phyloP scores from a whole-genome alignment of 1,284 basidiomycete genomes.

The Nidula niveotomentosa region DNA sequence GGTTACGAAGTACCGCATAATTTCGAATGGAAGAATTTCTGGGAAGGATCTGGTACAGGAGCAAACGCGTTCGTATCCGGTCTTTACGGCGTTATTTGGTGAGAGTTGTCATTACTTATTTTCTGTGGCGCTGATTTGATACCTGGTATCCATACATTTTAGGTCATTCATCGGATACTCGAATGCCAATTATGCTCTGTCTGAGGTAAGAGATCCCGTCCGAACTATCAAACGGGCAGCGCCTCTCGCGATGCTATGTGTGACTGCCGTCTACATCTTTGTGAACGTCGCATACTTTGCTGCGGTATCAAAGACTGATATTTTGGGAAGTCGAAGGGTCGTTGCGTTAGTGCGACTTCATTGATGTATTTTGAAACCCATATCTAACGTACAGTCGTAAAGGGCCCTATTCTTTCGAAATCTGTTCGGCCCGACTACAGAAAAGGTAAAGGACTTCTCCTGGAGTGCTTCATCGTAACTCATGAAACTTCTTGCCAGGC shows the following conservation, averaged over 20 bases:
- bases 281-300: constrained; percentile 72
- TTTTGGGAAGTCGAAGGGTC: constrained; percentile 57
- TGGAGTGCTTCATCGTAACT: neutral
- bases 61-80: neutral
- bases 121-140: neutral
- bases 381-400: neutral
- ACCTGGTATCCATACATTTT: neutral
- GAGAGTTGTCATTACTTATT: neutral
- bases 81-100: neutral
- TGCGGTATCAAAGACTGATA: constrained; percentile 65
- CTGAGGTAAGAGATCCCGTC: constrained; percentile 65
- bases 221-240: constrained; percentile 67
- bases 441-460: constrained; percentile 38
- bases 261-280: constrained; percentile 55
- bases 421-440: constrained; percentile 57
- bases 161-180: constrained; percentile 74
- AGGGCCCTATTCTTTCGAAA: constrained; percentile 71
- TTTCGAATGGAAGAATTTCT: constrained; percentile 50
- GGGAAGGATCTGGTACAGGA: constrained; percentile 23
- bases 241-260: constrained; percentile 57
- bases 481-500: constrained; percentile 29
- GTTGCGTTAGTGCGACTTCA: constrained; percentile 47
- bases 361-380: constrained; percentile 1
- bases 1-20: constrained; percentile 48
- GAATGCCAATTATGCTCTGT: constrained; percentile 71